Conservation (phyloP, 2,329 filamentous ascomycete genomes). For the Pseudogymnoascus sp. region DNA sequence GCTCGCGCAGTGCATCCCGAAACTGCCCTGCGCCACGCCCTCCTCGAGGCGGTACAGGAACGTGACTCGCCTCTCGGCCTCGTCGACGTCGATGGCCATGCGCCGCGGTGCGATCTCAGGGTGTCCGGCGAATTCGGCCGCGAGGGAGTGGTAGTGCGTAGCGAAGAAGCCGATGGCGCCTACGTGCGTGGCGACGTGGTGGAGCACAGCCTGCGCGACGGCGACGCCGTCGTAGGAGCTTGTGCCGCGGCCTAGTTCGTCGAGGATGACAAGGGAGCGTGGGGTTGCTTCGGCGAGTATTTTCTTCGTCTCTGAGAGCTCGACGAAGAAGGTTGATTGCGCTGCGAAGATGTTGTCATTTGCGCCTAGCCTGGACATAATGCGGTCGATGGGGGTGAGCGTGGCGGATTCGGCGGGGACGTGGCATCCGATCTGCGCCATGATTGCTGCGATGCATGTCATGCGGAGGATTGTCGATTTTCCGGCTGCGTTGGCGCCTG, state of each 20-base stretch:
- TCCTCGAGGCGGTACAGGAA: slow-evolving; percentile 93
- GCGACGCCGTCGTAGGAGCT: slow-evolving; percentile 94
- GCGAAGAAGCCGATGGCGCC: slow-evolving; percentile 95
- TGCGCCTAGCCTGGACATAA: slow-evolving; percentile 95
- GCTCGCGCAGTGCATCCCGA: slow-evolving; percentile 96
- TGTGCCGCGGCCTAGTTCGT: slow-evolving; percentile 91
- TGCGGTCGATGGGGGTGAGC: slow-evolving; percentile 86
- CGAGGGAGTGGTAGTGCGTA: slow-evolving; percentile 92
- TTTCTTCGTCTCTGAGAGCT: slow-evolving; percentile 95
- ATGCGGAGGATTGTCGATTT: slow-evolving; percentile 95
- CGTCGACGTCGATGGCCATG: slow-evolving; percentile 94
- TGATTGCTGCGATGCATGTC: slow-evolving; percentile 94
- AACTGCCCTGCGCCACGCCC: slow-evolving; percentile 90
- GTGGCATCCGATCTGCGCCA: slow-evolving; percentile 93
- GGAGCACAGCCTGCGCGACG: slow-evolving; percentile 92
- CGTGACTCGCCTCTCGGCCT: slow-evolving; percentile 74
- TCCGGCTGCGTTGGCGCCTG: slow-evolving; percentile 91
- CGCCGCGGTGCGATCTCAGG: slow-evolving; percentile 78
- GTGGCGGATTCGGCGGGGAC: slow-evolving; percentile 75
- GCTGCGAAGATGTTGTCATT: slow-evolving; percentile 99
- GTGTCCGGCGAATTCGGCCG: slow-evolving; percentile 80
- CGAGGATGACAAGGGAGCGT: slow-evolving; percentile 88
- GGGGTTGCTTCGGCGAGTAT: slow-evolving; percentile 91
- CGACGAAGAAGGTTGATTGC: slow-evolving; percentile 97
- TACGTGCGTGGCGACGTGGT: slow-evolving; percentile 87